A percentile compares a stretch with the other conserved stretches of the same genome.
phyloP scores from a whole-genome alignment of 225 moss, liverwort and hornwort species.

The Rhytidiadelphus loreus region DNA sequence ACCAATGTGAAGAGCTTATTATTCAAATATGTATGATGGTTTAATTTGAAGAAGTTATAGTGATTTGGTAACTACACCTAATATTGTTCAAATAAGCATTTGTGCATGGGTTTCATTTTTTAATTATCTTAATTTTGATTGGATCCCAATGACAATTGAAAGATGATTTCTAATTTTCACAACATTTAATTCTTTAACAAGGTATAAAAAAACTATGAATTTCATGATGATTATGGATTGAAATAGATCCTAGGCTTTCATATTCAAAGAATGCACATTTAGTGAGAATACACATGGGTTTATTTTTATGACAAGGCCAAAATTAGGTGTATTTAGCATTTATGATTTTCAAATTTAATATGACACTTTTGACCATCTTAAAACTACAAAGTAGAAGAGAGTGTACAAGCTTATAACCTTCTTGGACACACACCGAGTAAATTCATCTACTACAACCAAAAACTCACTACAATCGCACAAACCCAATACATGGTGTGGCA shows the following conservation, averaged over 20 bases:
- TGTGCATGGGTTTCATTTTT: neutral
- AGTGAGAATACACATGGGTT: neutral
- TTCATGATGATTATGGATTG: neutral
- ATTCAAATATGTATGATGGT: accelerated
- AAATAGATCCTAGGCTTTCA: neutral
- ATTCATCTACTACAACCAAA: neutral
- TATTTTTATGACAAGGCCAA: accelerated
- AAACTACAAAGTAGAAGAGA: neutral
- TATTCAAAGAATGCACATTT: neutral
- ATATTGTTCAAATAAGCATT: neutral
- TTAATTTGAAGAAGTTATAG: neutral
- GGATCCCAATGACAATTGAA: neutral
- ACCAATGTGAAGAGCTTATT: neutral
- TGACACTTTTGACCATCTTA: neutral
- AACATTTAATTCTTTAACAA: neutral
- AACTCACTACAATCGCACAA: neutral
- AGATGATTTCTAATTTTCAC: neutral
- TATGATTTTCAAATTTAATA: neutral
- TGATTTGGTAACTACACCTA: neutral
- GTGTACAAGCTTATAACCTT: neutral
- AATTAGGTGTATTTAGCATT: neutral
- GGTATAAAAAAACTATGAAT: neutral
- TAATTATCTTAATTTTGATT: neutral
- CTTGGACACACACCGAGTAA: neutral
- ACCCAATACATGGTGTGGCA: neutral